A percentile compares a stretch with the other conserved stretches of the same genome.
These are phyloP conservation scores for Endothia cerciana DNA, from an alignment of 2,329 filamentous ascomycete genomes.

Conservation along the genomic window DNA sequence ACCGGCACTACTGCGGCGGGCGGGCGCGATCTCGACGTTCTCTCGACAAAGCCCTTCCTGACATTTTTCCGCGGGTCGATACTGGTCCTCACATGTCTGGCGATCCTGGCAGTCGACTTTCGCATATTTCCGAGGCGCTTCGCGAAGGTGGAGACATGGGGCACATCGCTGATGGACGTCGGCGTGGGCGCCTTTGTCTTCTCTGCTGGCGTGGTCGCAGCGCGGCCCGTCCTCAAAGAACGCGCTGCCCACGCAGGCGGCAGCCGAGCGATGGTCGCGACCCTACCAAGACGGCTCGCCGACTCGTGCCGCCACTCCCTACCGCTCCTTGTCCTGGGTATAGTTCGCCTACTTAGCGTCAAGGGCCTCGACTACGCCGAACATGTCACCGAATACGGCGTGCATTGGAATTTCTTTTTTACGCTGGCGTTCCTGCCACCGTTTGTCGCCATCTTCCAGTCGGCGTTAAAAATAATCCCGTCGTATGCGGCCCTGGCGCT, in stretches of 20 bases:
- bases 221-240: conserved; percentile 76
- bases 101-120: conserved; percentile 97
- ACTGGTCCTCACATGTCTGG: conserved; percentile 86
- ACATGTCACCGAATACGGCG: conserved; percentile 95
- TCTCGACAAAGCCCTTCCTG: conserved; percentile 88
- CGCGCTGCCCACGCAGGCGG: conserved; percentile 44
- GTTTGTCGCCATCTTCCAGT: conserved; percentile 83
- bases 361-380: conserved; percentile 96
- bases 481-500: conserved; percentile 79
- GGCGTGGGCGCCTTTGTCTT: conserved; percentile 98
- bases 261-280: conserved; percentile 45
- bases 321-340: conserved; percentile 78
- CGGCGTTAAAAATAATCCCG: conserved; percentile 69
- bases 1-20: conserved; percentile 36
- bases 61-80: conserved; percentile 90
- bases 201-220: conserved; percentile 87
- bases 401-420: conserved; percentile 99
- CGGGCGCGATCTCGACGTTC: conserved; percentile 44
- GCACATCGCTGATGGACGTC: conserved; percentile 97
- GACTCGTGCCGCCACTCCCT: conserved; percentile 77
- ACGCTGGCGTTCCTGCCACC: conserved; percentile 87
- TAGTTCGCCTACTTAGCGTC: conserved; percentile 82
- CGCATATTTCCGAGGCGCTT: conserved; percentile 90
- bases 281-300: conserved; percentile 62
- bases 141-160: conserved; percentile 99